Conservation (phyloP, 352 stramenopile species). For the Blastocystis sp. region DNA sequence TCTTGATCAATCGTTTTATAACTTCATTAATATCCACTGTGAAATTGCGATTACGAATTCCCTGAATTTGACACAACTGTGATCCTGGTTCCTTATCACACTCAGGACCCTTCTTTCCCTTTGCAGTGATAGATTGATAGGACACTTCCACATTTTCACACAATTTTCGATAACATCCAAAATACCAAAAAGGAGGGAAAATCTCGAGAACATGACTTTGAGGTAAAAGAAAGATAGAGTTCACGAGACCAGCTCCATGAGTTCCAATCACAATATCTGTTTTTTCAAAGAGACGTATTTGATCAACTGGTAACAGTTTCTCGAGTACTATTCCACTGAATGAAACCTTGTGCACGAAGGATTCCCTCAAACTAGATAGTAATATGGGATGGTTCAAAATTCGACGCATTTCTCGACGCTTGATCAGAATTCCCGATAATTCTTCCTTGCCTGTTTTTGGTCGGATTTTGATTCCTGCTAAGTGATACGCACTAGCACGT, state of each 20-base stretch:
- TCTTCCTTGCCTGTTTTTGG: background rate
- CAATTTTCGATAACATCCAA: background rate
- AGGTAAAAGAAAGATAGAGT: constrained; percentile 18
- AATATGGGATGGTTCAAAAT: background rate
- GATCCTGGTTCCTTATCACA: background rate
- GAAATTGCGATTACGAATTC: background rate
- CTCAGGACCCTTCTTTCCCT: background rate
- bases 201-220: background rate
- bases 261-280: background rate
- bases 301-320: background rate
- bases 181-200: background rate
- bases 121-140: background rate
- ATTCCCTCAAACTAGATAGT: background rate
- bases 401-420: background rate
- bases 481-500: background rate
- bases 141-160: background rate
- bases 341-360: background rate
- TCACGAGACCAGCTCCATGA: background rate
- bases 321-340: background rate
- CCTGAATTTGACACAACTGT: background rate
- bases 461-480: background rate
- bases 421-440: background rate
- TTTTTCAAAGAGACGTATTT: background rate
- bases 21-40: background rate
- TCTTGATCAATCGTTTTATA: background rate